Evolutionary conservation across 192 early-diverging fungal species (phyloP).

Genomic region (Coemansia sp.): DNA sequence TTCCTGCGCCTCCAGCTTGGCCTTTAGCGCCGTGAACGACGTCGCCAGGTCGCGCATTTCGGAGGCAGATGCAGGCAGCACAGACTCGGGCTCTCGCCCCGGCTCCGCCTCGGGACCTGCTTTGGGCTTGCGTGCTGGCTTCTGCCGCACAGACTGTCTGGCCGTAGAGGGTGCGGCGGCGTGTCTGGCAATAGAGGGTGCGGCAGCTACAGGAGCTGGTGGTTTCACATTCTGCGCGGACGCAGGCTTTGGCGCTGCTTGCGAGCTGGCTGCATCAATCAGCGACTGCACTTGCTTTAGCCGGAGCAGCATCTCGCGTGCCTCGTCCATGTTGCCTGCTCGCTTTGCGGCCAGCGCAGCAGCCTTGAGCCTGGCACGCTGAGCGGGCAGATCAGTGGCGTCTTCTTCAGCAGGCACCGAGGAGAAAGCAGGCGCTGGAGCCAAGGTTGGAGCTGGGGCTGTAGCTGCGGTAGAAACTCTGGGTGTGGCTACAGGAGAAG

Average conservation of each 20-base stretch:
- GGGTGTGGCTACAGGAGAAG: background rate
- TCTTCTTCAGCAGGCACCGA: background rate
- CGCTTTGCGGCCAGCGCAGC: slow-evolving; percentile 31
- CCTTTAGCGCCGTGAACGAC: slow-evolving; percentile 24
- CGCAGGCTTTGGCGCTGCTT: background rate
- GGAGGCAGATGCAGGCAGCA: too few species aligned
- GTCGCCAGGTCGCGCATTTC: slow-evolving; percentile 1
- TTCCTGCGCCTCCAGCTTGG: slow-evolving; percentile 16
- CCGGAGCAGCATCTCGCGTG: slow-evolving; percentile 26
- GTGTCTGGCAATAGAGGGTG: background rate
- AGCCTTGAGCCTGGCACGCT: slow-evolving; percentile 10
- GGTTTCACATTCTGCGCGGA: too few species aligned
- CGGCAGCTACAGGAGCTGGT: background rate
- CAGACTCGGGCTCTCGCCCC: too few species aligned
- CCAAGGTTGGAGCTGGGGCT: background rate
- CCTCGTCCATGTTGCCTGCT: slow-evolving; percentile 18
- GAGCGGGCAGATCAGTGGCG: background rate
- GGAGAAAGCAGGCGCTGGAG: background rate
- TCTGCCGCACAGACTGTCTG: background rate
- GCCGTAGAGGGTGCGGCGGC: too few species aligned
- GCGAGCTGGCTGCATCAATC: slow-evolving; percentile 2
- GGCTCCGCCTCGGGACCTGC: background rate
- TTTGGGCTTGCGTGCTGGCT: background rate
- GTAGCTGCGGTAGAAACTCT: background rate
- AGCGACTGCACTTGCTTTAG: slow-evolving; percentile 23